Evolutionary conservation across 2,329 filamentous ascomycete species (phyloP), one percentile per base, ranked within the genome.

Genomic region (Furcasterigmium sp.): DNA sequence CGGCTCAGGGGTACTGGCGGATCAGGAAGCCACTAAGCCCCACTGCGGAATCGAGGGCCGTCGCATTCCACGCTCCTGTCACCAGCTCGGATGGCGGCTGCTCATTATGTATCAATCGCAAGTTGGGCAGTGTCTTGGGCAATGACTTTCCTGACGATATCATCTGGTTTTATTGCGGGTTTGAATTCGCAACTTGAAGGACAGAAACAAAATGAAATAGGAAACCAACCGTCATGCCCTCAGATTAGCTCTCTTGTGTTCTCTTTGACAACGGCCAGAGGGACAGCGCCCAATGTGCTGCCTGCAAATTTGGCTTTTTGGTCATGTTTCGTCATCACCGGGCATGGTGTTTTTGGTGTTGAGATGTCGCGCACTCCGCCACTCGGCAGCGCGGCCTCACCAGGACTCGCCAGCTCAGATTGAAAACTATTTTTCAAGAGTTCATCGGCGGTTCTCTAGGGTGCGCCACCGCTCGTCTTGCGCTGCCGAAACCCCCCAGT

Each of bases 221-320:
- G 25, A 39, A 43, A 32, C 20, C 20, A 38, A 35, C 15, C 32
- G 14, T 17, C 35, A 35, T 45, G 56, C 63, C 61, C 62, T 65
- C 62, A 65, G 62, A 64, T 65, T 57, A 65, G 62, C 62, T 65
- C 62, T 65, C 62, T 63, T 58, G 37, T 47, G 62, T 65, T 65
- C 62, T 62, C 62, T 64, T 51, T 44, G 62, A 61, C 59, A 62
- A 62, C 60, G 47, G 34, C 52, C 45, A 38, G 36, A 34, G 35
- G 36, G 38, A 43, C 42, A 43, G 37, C 42, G 36, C 50, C 51
- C 42, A 44, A 46, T 56, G 58, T 51, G 61, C 54, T 63, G 61
- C 51, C 62, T 65, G 59, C 62, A 65, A 65, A 63, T 65, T 64
- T 64, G 62, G 62, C 62, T 64, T 65, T 62, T 61, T 58, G 62